Evolutionary conservation across 805 yeast genomes (phyloP).

Genomic region (Barnettozyma californica): DNA sequence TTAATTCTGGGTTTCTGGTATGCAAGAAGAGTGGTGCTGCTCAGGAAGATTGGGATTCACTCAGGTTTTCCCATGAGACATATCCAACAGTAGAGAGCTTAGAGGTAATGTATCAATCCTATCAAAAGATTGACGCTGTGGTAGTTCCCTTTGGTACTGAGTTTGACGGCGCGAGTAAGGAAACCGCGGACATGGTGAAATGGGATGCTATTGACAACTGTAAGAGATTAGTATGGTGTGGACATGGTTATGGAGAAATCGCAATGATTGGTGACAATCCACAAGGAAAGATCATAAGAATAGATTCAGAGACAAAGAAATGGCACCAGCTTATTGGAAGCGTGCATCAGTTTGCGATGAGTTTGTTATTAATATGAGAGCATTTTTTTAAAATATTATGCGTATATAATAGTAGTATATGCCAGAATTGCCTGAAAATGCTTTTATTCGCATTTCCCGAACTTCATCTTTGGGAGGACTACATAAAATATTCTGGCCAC

Average conservation of each 20-base stretch:
- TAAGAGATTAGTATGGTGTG: slow-evolving; percentile 51
- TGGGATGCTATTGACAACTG: slow-evolving; percentile 48
- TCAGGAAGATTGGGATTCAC: slow-evolving; percentile 2
- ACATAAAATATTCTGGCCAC: too few relatives aligned
- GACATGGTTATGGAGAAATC: slow-evolving; percentile 45
- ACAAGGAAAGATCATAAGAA: slow-evolving; percentile 19
- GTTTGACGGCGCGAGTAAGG: slow-evolving; percentile 30
- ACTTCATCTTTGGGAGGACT: too few relatives aligned
- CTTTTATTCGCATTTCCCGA: too few relatives aligned
- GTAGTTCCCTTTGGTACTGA: slow-evolving; percentile 47
- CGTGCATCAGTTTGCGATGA: slow-evolving; percentile 2
- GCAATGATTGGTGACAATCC: slow-evolving; percentile 15
- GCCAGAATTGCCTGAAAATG: too few relatives aligned
- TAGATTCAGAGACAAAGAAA: slow-evolving; percentile 14
- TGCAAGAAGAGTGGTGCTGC: slow-evolving; percentile 29
- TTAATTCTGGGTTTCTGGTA: slow-evolving; percentile 49
- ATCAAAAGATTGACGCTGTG: slow-evolving; percentile 37
- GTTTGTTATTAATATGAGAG: not conserved
- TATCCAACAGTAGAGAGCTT: not conserved
- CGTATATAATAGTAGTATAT: too few relatives aligned
- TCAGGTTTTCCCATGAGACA: not conserved
- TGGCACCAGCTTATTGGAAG: slow-evolving; percentile 32
- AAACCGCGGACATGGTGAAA: slow-evolving; percentile 30
- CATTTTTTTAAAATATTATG: too few relatives aligned
- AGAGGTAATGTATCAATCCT: slow-evolving; percentile 17